Evolutionary conservation across 2,329 filamentous ascomycete species (phyloP).

Genomic region (Colletotrichum echinochloae): DNA sequence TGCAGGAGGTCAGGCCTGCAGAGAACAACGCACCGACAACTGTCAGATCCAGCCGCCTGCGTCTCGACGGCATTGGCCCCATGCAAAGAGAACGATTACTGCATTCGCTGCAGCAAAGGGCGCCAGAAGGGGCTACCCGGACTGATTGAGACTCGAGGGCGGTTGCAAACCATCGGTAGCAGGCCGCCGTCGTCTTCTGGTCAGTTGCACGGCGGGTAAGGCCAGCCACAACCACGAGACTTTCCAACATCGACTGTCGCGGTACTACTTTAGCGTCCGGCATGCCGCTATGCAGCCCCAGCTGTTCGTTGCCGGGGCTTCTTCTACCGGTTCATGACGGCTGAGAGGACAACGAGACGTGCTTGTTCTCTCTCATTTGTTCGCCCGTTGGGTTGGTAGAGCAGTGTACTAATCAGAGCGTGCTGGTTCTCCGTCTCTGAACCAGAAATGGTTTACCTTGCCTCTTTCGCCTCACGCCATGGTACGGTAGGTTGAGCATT

Average conservation of each 20-base stretch:
- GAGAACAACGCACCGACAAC: conserved; percentile 7
- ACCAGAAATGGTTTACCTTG: neutral
- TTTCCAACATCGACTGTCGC: conserved; percentile 14
- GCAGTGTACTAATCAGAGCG: neutral
- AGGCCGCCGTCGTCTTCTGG: neutral
- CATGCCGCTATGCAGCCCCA: conserved; percentile 1
- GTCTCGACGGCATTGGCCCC: neutral
- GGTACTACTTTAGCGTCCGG: conserved; percentile 23
- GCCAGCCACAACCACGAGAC: conserved; percentile 36
- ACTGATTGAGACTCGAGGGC: neutral
- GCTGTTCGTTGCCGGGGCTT: neutral
- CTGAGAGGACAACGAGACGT: conserved; percentile 7
- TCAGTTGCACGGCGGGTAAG: conserved; percentile 16
- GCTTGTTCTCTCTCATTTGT: conserved; percentile 1
- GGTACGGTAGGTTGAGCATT: neutral
- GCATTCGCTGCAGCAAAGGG: conserved; percentile 8
- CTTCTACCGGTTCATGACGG: neutral
- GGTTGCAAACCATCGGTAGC: neutral
- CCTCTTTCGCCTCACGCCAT: neutral
- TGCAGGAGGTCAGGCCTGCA: neutral
- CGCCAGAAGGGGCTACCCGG: neutral
- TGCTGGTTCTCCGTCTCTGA: neutral
- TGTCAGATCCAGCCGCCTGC: conserved; percentile 6
- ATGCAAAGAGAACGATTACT: neutral
- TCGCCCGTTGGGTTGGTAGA: neutral